phyloP scores from a whole-genome alignment of 2,329 filamentous ascomycete species.

The Penicillium sp. region DNA sequence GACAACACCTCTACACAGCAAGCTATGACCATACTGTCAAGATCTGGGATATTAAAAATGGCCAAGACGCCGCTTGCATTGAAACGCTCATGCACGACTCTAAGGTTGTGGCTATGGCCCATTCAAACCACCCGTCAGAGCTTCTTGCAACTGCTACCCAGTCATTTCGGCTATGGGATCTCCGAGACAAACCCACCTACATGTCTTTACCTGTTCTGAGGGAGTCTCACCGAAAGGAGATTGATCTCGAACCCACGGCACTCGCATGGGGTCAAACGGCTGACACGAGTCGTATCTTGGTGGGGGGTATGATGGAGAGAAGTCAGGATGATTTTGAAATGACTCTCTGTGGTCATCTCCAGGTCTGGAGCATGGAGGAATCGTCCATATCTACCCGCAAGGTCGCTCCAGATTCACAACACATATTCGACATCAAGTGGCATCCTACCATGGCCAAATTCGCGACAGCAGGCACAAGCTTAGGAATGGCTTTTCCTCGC shows the following conservation, averaged over 20 bases:
- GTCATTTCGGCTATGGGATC: slow-evolving; percentile 43
- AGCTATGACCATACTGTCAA: slow-evolving; percentile 62
- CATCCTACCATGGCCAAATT: slow-evolving; percentile 56
- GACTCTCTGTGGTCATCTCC: slow-evolving; percentile 55
- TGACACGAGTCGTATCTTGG: slow-evolving; percentile 48
- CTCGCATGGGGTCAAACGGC: slow-evolving; percentile 54
- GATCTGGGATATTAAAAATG: slow-evolving; percentile 54
- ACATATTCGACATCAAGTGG: slow-evolving; percentile 64
- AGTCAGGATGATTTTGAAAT: slow-evolving; percentile 31
- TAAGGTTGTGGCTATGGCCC: slow-evolving; percentile 57
- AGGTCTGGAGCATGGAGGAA: slow-evolving; percentile 57
- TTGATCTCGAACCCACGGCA: slow-evolving; percentile 48
- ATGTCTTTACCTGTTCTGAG: slow-evolving; percentile 31
- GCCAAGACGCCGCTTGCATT: slow-evolving; percentile 26
- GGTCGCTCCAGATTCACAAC: slow-evolving; percentile 53
- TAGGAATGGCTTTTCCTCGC: slow-evolving; percentile 34
- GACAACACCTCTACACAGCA: slow-evolving; percentile 54
- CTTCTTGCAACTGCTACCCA: slow-evolving; percentile 55
- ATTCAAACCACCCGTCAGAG: slow-evolving; percentile 43
- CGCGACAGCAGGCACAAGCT: slow-evolving; percentile 54
- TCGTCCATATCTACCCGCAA: slow-evolving; percentile 37
- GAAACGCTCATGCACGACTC: slow-evolving; percentile 50
- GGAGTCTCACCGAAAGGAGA: slow-evolving; percentile 28
- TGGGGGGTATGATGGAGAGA: slow-evolving; percentile 59
- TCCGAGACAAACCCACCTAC: slow-evolving; percentile 27